phyloP scores from a whole-genome alignment of 768 basidiomycete species.

The Amyloporia xantha region DNA sequence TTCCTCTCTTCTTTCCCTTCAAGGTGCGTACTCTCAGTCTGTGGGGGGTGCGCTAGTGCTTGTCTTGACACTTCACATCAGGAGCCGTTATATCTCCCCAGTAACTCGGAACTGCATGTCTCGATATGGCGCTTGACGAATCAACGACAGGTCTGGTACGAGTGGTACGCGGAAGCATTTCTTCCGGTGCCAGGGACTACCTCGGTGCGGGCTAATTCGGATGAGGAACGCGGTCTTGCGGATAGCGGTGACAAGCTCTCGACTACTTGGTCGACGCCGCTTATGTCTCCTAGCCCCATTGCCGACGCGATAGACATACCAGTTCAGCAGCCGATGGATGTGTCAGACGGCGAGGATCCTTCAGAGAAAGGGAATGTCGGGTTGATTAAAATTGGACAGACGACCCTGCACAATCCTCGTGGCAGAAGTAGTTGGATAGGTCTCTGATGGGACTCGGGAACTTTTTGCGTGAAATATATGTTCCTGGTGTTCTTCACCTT shows the following conservation, averaged over 20 bases:
- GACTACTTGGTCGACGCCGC: constrained; percentile 18
- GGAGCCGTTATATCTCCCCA: constrained; percentile 92
- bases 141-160: constrained; percentile 92
- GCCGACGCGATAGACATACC: constrained; percentile 56
- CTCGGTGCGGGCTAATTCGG: constrained; percentile 26
- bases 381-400: constrained; percentile 89
- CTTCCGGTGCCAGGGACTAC: constrained; percentile 48
- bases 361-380: constrained; percentile 27
- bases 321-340: constrained; percentile 11
- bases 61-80: constrained; percentile 24
- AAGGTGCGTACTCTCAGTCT: constrained; percentile 47
- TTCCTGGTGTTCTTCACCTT: too few species aligned
- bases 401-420: constrained; percentile 83
- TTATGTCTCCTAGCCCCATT: constrained; percentile 53
- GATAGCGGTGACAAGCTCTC: constrained; percentile 12
- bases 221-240: constrained; percentile 4
- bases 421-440: constrained; percentile 95
- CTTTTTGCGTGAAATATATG: background rate
- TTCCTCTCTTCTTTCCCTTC: constrained; percentile 94
- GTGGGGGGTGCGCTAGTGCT: background rate
- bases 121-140: constrained; percentile 93
- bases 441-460: constrained; percentile 31
- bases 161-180: constrained; percentile 96
- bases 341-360: constrained; percentile 8
- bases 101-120: constrained; percentile 86